Evolutionary conservation across 768 basidiomycete genomes (phyloP), one percentile per base, ranked within the genome.

Genomic region (Suillus fuscotomentosus): DNA sequence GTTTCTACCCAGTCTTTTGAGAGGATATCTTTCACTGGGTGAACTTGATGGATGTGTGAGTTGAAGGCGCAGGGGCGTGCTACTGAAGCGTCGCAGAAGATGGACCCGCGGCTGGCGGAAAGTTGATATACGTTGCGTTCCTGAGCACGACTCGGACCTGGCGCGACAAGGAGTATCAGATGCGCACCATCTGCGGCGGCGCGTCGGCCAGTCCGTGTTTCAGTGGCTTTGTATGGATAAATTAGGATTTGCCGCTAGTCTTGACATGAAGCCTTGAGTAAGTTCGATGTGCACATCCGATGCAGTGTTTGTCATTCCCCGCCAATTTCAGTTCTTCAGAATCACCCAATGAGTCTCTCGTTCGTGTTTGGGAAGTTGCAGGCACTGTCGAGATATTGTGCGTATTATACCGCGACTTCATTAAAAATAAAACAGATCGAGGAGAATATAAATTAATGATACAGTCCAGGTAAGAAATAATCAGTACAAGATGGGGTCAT

Each of bases 31-130:
- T 60, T 71, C 73, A 24, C 73, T 68, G n/a, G 72, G 68, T n/a
- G 77, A 71, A 34, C 78, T 78, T 45, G 84, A 82, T 62, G 85
- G 77, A 63, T 82, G 84, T 38, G 81, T 75, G 7, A 90, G 78
- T 6, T 31, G 31, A 90, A 75, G 31, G 87, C 86, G 55, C 89
- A 87, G 24, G 91, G 82, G 59, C 86, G 85, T 22, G 80, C 82
- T 22, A 88, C 86, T 8, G 88, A 83, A 2, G 82, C 87, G 61
- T 82, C 82, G 48, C 63, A n/a, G 70, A 65, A 22, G 71, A 61
- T 14, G 69, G 62, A 53, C 63, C 68, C 1, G 67, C 59, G n/a
- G 65, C 70, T 10, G 73, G 70, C 0, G 70, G 73, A n/a, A 57
- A 55, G 53, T 71, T 66, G 2, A 62, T 36, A 45, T 31, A 38